These are phyloP conservation scores for Vigna radiata DNA, from an alignment of 306 rosid species.

Conservation along the genomic window DNA sequence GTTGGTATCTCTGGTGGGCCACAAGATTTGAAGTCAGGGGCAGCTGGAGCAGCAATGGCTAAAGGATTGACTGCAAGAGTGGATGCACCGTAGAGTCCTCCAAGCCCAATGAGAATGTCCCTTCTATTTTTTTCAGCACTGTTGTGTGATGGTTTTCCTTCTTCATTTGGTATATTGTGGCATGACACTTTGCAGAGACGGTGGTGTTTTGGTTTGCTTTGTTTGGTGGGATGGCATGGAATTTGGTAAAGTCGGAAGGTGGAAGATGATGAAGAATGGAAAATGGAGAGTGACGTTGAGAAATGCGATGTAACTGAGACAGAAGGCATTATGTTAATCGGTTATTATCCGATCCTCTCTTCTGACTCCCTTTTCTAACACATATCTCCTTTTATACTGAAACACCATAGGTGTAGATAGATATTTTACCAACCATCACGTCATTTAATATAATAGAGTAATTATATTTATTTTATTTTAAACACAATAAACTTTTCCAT, in stretches of 20 bases:
- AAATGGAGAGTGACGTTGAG: background rate
- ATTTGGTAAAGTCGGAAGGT: background rate
- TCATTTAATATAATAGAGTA: no score
- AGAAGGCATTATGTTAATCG: background rate
- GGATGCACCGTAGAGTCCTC: background rate
- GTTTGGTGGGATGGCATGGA: background rate
- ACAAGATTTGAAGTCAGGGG: background rate
- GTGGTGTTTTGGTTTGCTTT: background rate
- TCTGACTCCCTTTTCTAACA: background rate
- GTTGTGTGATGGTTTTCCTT: conserved; percentile 1
- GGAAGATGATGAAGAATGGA: background rate
- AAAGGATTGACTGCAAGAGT: background rate
- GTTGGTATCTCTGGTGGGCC: background rate
- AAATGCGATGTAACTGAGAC: background rate
- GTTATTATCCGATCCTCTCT: background rate
- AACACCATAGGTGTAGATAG: no score
- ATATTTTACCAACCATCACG: no score
- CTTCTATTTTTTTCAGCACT: background rate
- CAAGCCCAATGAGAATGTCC: background rate
- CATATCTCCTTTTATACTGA: background rate
- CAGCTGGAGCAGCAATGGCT: background rate
- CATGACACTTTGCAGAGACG: background rate
- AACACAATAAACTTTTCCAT: no score
- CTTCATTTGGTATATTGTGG: background rate
- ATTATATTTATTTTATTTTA: no score